phyloP scores from a whole-genome alignment of 495 filamentous ascomycete genomes.

The Evansstolkia leycettana region DNA sequence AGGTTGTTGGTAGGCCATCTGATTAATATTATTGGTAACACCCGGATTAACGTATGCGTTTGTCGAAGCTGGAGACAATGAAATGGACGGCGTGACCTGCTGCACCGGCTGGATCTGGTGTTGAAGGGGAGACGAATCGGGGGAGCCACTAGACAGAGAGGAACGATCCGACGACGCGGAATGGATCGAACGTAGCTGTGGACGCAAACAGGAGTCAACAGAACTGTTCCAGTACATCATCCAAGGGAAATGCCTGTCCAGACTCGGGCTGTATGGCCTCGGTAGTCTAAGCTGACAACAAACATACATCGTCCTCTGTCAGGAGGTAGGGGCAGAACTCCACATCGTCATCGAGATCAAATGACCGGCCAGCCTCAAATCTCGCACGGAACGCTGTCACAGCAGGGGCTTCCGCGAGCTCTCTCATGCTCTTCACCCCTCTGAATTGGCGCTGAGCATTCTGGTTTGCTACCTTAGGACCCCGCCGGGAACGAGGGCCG shows the following conservation, averaged over 20 bases:
- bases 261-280: no score
- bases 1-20: slow-evolving; percentile 76
- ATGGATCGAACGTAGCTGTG: slow-evolving; percentile 74
- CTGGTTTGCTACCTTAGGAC: slow-evolving; percentile 68
- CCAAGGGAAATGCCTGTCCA: slow-evolving; percentile 5
- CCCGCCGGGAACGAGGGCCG: slow-evolving; percentile 76
- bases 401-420: slow-evolving; percentile 65
- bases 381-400: slow-evolving; percentile 65
- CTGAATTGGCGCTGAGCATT: slow-evolving; percentile 79
- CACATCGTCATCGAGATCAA: slow-evolving; percentile 94
- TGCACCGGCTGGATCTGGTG: slow-evolving; percentile 64
- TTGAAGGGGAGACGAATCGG: slow-evolving; percentile 78
- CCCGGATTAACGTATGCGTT: slow-evolving; percentile 55
- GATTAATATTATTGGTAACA: slow-evolving; percentile 37
- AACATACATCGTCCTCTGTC: slow-evolving; percentile 92
- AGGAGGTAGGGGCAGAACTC: slow-evolving; percentile 90
- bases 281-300: no score
- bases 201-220: slow-evolving; percentile 1
- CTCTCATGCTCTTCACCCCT: slow-evolving; percentile 73
- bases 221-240: neutral
- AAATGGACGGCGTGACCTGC: slow-evolving; percentile 65
- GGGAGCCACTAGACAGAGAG: slow-evolving; percentile 86
- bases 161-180: slow-evolving; percentile 86
- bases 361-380: slow-evolving; percentile 87
- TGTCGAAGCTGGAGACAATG: slow-evolving; percentile 56